Base-by-base conservation (phyloP, 176 grass and related monocot genomes). In the Alloteropsis semialata region DNA sequence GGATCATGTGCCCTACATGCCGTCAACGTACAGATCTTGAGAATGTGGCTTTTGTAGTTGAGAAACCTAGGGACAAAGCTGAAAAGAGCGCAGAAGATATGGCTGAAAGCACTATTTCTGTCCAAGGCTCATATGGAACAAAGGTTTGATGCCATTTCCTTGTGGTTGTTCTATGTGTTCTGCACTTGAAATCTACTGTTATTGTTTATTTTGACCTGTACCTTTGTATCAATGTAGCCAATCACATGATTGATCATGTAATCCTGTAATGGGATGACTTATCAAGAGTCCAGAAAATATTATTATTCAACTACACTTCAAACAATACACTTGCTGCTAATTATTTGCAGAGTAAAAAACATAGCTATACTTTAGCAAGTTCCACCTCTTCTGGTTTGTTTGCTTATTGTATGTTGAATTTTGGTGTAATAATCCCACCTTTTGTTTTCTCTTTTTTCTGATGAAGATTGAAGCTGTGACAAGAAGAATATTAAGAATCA, bases 1-100 rank as follows among this genome's bases (percentile, higher is more conserved):
- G 96, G 92, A 91, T 98, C 82, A 91, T 92, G 89, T 98, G 92
- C 82, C 96, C 96, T 65, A 91, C 92, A 79, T 98, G 96, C 70
- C 92, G 90, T 72, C 96, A 91, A 24, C 90, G 88, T 71, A 98
- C 92, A 58, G 85, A 95, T 86, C 79, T 98, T 78, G 88, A 88
- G 62, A 94, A 91, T 81, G 82, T 98, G 76, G 96, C 96, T 74
- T 98, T 88, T 91, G 96, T 95, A 72, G 82, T 74, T 72, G 96
- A 95, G 82, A 98, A 95, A 72, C 44, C 82, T 68, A 74, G 49
- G 68, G 81, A 65, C 21, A 78, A 81, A 67, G 28, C 45, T 91
- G 77, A 87, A 88, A 79, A 75, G 38, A 71, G 85, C 44, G 69
- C 82, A 70, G 84, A 93, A 48, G 76, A 81, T 82, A 70, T 74